Conservation (phyloP, 1,284 basidiomycete genomes). For the Pisolithus thermaeus region DNA sequence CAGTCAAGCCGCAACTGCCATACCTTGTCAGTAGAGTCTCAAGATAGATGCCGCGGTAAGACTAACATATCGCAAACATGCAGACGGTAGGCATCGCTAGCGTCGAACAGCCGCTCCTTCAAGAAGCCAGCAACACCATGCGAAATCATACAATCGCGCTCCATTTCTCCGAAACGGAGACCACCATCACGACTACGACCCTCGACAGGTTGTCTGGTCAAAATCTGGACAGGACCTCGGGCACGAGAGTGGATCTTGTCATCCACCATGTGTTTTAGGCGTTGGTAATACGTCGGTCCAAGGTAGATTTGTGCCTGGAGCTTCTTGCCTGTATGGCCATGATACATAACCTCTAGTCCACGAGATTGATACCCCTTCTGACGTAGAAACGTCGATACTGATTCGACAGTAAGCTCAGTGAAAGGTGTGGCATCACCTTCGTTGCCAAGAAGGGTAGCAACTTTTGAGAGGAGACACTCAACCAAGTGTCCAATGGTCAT, state of each 20-base stretch:
- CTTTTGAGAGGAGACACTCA: constrained; percentile 95
- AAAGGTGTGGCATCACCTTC: constrained; percentile 99
- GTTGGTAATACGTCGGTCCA: constrained; percentile 98
- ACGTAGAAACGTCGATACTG: constrained; percentile 79
- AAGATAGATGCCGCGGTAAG: background rate
- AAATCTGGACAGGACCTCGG: constrained; percentile 94
- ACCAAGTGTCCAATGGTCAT: constrained; percentile 99
- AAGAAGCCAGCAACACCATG: constrained; percentile 98
- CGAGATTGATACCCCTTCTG: constrained; percentile 92
- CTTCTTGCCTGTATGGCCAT: constrained; percentile 96
- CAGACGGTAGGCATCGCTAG: constrained; percentile 91
- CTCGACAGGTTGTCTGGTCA: constrained; percentile 98
- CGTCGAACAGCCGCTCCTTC: constrained; percentile 91
- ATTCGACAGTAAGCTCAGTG: constrained; percentile 96
- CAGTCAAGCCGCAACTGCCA: constrained; percentile 83
- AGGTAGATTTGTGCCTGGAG: constrained; percentile 98
- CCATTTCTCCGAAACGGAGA: constrained; percentile 99
- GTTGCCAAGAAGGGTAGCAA: constrained; percentile 92
- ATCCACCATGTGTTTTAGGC: constrained; percentile 99
- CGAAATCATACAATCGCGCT: constrained; percentile 99
- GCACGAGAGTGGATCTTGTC: constrained; percentile 99
- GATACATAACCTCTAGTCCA: constrained; percentile 97
- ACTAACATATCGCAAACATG: constrained; percentile 95
- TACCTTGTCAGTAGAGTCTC: constrained; percentile 7
- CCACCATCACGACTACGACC: constrained; percentile 98